These are phyloP conservation scores for Leccinum subrobustum DNA, from an alignment of 1,284 basidiomycete genomes.

Conservation along the genomic window DNA sequence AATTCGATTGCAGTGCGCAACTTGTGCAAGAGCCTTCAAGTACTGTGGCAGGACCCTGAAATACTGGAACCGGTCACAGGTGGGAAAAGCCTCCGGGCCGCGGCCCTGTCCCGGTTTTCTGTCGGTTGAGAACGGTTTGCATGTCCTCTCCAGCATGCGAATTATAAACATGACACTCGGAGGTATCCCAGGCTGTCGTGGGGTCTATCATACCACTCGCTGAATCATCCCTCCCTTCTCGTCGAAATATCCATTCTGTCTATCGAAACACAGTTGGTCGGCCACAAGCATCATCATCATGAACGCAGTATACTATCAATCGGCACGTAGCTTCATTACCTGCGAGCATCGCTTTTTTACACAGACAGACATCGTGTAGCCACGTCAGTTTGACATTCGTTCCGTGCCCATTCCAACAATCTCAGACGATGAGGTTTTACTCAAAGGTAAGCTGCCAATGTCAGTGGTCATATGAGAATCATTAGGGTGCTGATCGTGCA, in stretches of 20 bases:
- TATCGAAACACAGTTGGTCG: not conserved
- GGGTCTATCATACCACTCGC: not conserved
- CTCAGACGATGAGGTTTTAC: constrained; percentile 52
- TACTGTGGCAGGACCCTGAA: not conserved
- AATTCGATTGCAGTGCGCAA: not conserved
- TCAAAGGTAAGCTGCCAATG: constrained; percentile 45
- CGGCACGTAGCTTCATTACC: constrained; percentile 5
- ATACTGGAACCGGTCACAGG: not conserved
- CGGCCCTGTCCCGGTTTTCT: not conserved
- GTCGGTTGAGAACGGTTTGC: not conserved
- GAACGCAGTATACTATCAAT: constrained; percentile 26
- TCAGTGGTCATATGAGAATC: not conserved
- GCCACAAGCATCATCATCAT: constrained; percentile 6
- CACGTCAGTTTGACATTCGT: constrained; percentile 45
- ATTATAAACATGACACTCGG: not conserved
- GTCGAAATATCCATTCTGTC: not conserved
- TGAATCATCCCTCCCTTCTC: not conserved
- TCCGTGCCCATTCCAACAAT: constrained; percentile 53
- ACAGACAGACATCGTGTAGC: constrained; percentile 27
- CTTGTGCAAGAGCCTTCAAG: not conserved
- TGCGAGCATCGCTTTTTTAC: not conserved
- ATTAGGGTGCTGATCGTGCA: not conserved
- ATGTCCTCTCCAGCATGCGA: not conserved
- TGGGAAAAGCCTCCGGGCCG: not conserved
- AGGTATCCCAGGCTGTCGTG: constrained; percentile 13